These are phyloP conservation scores for Carex cristatella DNA, from an alignment of 176 grass and related monocot genomes.

Conservation along the genomic window DNA sequence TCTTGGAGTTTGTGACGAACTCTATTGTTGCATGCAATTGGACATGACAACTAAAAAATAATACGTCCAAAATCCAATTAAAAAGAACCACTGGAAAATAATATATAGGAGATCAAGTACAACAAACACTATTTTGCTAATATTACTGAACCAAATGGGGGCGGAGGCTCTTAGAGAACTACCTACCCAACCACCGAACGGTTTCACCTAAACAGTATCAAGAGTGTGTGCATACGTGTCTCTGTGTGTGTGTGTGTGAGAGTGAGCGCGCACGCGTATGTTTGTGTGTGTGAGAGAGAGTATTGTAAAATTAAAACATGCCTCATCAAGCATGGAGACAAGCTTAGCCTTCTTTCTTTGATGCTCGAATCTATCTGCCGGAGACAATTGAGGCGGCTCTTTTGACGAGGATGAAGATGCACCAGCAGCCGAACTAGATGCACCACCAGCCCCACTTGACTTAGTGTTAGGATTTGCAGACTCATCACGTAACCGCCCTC, in stretches of 20 bases:
- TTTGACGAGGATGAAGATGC: slow-evolving; percentile 55
- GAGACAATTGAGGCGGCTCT: slow-evolving; percentile 67
- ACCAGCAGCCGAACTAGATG: slow-evolving; percentile 42
- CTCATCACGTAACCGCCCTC: slow-evolving; percentile 13
- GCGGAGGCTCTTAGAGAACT: background rate
- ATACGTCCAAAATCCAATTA: slow-evolving; percentile 11
- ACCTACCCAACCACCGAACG: slow-evolving; percentile 25
- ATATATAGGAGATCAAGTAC: slow-evolving; percentile 11
- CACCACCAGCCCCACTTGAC: slow-evolving; percentile 29
- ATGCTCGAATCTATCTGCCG: slow-evolving; percentile 85
- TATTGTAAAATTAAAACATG: slow-evolving; percentile 31
- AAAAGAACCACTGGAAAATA: background rate
- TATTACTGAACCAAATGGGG: slow-evolving; percentile 26
- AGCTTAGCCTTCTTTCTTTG: slow-evolving; percentile 98
- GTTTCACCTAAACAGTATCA: slow-evolving; percentile 26
- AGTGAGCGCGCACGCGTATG: background rate
- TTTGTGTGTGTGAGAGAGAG: background rate
- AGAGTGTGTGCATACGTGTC: slow-evolving; percentile 10
- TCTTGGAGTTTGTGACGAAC: slow-evolving; percentile 46
- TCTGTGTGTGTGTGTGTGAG: slow-evolving; percentile 19
- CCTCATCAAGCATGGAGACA: slow-evolving; percentile 98
- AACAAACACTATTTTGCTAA: slow-evolving; percentile 12
- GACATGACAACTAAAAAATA: slow-evolving; percentile 21
- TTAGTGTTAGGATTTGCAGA: slow-evolving; percentile 55
- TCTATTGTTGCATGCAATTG: slow-evolving; percentile 35